These are phyloP conservation scores for Quercus phellos DNA, from an alignment of 331 rosid species.

Conservation along the genomic window DNA sequence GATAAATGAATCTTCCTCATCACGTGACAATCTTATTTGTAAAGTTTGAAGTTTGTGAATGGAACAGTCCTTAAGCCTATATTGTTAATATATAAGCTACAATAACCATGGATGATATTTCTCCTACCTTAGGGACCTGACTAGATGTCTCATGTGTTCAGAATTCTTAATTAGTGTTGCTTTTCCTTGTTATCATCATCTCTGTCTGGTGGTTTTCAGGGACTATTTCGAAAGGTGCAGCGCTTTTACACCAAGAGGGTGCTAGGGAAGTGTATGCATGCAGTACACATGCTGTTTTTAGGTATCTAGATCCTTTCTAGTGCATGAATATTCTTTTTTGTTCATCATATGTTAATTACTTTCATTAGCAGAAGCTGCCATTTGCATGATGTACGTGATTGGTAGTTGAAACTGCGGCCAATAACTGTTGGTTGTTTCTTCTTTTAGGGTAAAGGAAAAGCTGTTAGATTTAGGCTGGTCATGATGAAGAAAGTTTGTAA, in stretches of 20 bases:
- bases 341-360: background rate
- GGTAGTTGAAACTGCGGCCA: background rate
- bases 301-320: conserved; percentile 40
- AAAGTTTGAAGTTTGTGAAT: background rate
- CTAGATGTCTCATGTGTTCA: background rate
- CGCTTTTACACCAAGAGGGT: conserved; percentile 87
- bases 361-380: background rate
- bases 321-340: background rate
- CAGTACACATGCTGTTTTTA: conserved; percentile 90
- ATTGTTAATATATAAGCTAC: background rate
- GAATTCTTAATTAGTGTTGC: background rate
- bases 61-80: background rate
- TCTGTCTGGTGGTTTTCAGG: conserved; percentile 38
- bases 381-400: background rate
- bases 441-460: background rate
- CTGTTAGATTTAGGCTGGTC: background rate
- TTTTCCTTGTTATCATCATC: conserved; percentile 3
- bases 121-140: background rate
- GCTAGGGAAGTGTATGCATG: conserved; percentile 98
- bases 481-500: too few relatives aligned
- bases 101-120: background rate
- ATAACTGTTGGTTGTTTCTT: background rate
- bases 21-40: background rate
- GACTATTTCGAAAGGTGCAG: conserved; percentile 86
- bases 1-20: background rate